Percentiles rank a stretch among this genome's conserved stretches.
Evolutionary conservation across 768 basidiomycete species (phyloP).

Genomic region (Tricholoma saponaceum): DNA sequence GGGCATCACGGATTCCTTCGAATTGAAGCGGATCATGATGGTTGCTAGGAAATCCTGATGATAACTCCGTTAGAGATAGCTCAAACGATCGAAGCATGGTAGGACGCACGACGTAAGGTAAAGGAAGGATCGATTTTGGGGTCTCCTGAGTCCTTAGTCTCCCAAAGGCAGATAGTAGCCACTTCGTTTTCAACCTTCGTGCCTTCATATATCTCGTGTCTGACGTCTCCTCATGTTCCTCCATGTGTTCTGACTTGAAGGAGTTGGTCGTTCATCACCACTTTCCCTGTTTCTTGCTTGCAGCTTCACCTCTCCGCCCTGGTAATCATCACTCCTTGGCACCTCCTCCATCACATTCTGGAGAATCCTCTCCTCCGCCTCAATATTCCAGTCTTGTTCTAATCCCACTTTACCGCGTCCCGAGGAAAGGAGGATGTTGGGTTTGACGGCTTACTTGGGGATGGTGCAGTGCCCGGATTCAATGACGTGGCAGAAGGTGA

Average conservation of each 20-base stretch:
- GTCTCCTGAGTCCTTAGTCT: no score
- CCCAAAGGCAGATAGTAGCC: no score
- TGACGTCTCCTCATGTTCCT: conserved; percentile 92
- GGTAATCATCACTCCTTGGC: conserved; percentile 82
- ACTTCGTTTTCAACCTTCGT: no score
- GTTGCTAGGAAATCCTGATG: conserved; percentile 83
- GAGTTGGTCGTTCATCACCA: conserved; percentile 34
- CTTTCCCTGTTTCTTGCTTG: conserved; percentile 91
- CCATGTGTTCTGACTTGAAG: conserved; percentile 78
- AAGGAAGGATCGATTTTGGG: conserved; percentile 68
- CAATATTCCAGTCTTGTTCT: conserved; percentile 61
- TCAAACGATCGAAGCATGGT: not conserved
- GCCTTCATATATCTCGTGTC: no score
- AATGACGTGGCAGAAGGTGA: conserved; percentile 21
- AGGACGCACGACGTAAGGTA: conserved; percentile 63
- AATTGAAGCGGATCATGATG: conserved; percentile 80
- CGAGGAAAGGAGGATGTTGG: conserved; percentile 42
- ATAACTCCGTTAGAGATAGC: not conserved
- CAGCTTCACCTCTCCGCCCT: conserved; percentile 76
- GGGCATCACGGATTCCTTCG: conserved; percentile 95
- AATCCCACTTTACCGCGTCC: conserved; percentile 41
- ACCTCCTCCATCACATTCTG: conserved; percentile 93
- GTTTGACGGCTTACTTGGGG: conserved; percentile 41
- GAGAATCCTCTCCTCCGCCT: conserved; percentile 71
- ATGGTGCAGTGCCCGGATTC: conserved; percentile 20